phyloP scores from a whole-genome alignment of 768 basidiomycete genomes.

The Gymnopilus dilepis region DNA sequence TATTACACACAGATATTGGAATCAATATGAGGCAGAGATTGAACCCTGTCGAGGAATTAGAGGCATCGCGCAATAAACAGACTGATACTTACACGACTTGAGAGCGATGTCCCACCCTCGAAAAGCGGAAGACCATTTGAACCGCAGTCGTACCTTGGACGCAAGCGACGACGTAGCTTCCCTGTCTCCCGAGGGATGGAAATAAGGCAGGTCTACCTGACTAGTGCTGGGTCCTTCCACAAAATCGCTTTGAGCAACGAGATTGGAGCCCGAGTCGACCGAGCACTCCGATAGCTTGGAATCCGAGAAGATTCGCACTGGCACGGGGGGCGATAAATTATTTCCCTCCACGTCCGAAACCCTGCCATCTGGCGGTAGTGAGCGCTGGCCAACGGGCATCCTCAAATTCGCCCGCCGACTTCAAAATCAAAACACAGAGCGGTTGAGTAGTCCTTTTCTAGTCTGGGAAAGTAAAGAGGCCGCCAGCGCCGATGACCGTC shows the following conservation, averaged over 20 bases:
- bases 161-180: slow-evolving; percentile 1
- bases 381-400: background rate
- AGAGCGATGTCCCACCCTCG: slow-evolving; percentile 33
- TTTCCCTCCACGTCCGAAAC: slow-evolving; percentile 4
- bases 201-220: slow-evolving; percentile 26
- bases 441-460: slow-evolving; percentile 1
- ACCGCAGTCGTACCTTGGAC: slow-evolving; percentile 3
- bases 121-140: slow-evolving; percentile 19
- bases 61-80: background rate
- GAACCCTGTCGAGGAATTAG: slow-evolving; percentile 54
- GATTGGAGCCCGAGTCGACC: slow-evolving; percentile 21
- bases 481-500: slow-evolving; percentile 14
- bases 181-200: slow-evolving; percentile 19
- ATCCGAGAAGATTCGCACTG: slow-evolving; percentile 14
- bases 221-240: slow-evolving; percentile 15
- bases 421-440: background rate
- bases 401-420: background rate
- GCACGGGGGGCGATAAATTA: slow-evolving; percentile 7
- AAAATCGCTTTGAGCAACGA: slow-evolving; percentile 24
- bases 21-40: slow-evolving; percentile 70
- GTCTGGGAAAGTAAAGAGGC: background rate
- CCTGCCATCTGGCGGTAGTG: background rate
- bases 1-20: slow-evolving; percentile 64
- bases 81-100: slow-evolving; percentile 29
- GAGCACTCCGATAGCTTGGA: slow-evolving; percentile 20